These are phyloP conservation scores for Suillus hirtellus DNA, from an alignment of 768 basidiomycete species.

Conservation along the genomic window DNA sequence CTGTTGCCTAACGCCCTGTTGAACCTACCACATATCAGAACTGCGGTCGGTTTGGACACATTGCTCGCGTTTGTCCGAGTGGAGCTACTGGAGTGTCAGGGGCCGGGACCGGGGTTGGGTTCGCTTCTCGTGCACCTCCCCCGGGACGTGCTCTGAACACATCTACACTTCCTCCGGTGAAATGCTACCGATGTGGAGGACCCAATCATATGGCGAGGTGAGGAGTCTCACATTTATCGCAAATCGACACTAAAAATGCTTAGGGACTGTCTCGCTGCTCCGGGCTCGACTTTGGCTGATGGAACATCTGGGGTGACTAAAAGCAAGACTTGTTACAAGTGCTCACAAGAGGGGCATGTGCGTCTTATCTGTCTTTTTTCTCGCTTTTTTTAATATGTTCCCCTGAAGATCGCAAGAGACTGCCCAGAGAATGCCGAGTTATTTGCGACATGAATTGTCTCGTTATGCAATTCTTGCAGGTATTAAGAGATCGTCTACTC, in stretches of 20 bases:
- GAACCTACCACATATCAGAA: slow-evolving; percentile 43
- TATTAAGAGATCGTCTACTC: slow-evolving; percentile 16
- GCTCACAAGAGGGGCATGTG: slow-evolving; percentile 86
- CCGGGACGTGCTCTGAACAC: slow-evolving; percentile 76
- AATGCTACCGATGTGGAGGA: slow-evolving; percentile 88
- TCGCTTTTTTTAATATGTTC: slow-evolving; percentile 7
- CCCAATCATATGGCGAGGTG: slow-evolving; percentile 87
- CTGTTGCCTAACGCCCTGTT: slow-evolving; percentile 7
- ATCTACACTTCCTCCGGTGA: slow-evolving; percentile 76
- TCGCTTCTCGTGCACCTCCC: slow-evolving; percentile 69
- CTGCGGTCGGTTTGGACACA: slow-evolving; percentile 81
- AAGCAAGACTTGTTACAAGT: slow-evolving; percentile 85
- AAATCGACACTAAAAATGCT: slow-evolving; percentile 11
- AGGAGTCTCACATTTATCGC: slow-evolving; percentile 7
- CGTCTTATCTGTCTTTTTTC: slow-evolving; percentile 29
- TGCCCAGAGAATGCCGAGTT: slow-evolving; percentile 60
- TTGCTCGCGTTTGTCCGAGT: slow-evolving; percentile 74
- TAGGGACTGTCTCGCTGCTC: slow-evolving; percentile 82
- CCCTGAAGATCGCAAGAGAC: slow-evolving; percentile 59
- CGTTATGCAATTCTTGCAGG: slow-evolving; percentile 4
- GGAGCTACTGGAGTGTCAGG: slow-evolving; percentile 39
- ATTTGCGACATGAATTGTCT: slow-evolving; percentile 43
- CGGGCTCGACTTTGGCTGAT: slow-evolving; percentile 52
- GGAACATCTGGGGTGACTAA: slow-evolving; percentile 53
- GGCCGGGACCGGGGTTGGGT: slow-evolving; percentile 33